Conservation (phyloP, 2,329 filamentous ascomycete genomes). For the Aspergillus chevalieri region DNA sequence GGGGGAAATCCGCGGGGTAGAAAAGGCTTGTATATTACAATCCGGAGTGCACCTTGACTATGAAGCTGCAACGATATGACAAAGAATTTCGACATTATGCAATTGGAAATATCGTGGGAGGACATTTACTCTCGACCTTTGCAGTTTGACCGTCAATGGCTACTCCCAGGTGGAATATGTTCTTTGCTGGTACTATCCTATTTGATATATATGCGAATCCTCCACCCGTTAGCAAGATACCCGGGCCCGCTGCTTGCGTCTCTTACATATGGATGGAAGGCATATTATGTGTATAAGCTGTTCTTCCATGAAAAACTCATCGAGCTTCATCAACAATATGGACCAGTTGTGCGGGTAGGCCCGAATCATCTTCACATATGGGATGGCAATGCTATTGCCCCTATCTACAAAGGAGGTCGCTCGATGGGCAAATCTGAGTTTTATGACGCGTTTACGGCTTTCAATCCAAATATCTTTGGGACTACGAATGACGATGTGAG, state of each 20-base stretch:
- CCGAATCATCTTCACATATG: slow-evolving; percentile 11
- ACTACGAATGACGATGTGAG: slow-evolving; percentile 4
- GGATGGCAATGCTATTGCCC: slow-evolving; percentile 8
- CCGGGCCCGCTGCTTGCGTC: slow-evolving; percentile 2
- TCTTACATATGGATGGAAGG: slow-evolving; percentile 3
- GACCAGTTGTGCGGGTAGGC: background rate
- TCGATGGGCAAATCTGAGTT: slow-evolving; percentile 9
- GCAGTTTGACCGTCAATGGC: background rate
- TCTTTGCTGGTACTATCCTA: background rate
- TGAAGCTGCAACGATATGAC: too few relatives aligned
- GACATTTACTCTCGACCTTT: background rate
- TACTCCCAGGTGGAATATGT: background rate
- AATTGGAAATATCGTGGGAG: too few relatives aligned
- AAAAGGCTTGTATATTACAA: too few relatives aligned
- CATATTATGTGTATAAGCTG: slow-evolving; percentile 3
- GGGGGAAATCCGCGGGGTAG: too few relatives aligned
- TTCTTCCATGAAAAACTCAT: slow-evolving; percentile 5
- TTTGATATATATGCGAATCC: background rate
- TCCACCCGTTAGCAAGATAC: background rate
- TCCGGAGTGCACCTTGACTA: too few relatives aligned
- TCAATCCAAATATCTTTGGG: slow-evolving; percentile 7
- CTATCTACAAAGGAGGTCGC: slow-evolving; percentile 9
- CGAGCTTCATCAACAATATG: background rate
- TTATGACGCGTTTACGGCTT: slow-evolving; percentile 8
- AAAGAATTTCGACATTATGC: too few relatives aligned